Conservation (phyloP, 805 yeast species). For the Wickerhamomyces sydowiorum region DNA sequence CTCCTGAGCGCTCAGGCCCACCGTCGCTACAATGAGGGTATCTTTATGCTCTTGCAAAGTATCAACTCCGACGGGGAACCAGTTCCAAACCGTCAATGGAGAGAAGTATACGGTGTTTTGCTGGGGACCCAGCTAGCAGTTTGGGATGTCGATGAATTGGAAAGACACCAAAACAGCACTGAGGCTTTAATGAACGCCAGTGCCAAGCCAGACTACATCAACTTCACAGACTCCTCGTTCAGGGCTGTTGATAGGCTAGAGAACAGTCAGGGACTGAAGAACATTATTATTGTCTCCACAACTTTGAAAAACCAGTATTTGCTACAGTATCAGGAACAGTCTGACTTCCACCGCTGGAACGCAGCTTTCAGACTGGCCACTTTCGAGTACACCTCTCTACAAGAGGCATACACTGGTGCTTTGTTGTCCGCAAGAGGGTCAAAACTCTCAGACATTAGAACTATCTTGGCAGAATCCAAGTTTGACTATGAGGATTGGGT, state of each 20-base stretch:
- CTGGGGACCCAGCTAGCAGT: constrained; percentile 88
- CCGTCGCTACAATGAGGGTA: constrained; percentile 71
- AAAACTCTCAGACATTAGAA: constrained; percentile 76
- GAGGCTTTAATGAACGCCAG: constrained; percentile 50
- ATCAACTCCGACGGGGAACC: constrained; percentile 83
- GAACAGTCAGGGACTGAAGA: constrained; percentile 54
- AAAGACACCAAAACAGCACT: constrained; percentile 37
- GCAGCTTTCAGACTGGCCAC: constrained; percentile 75
- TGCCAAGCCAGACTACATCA: constrained; percentile 79
- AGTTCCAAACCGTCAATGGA: constrained; percentile 72
- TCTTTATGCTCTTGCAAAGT: constrained; percentile 67
- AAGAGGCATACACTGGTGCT: constrained; percentile 97
- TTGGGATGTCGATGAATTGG: constrained; percentile 77
- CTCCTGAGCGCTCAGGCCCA: constrained; percentile 68
- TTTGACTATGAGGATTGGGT: constrained; percentile 92
- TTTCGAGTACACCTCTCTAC: constrained; percentile 77
- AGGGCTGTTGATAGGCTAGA: constrained; percentile 67
- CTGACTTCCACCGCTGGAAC: constrained; percentile 69
- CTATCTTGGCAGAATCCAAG: constrained; percentile 79
- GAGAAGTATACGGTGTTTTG: constrained; percentile 86
- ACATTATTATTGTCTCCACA: constrained; percentile 82
- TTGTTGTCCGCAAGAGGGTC: constrained; percentile 88
- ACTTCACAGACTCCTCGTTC: constrained; percentile 85
- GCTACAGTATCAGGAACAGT: constrained; percentile 66
- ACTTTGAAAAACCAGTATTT: constrained; percentile 86